These are phyloP conservation scores for Cucurbita ficifolia DNA, from an alignment of 306 rosid species.

Conservation along the genomic window DNA sequence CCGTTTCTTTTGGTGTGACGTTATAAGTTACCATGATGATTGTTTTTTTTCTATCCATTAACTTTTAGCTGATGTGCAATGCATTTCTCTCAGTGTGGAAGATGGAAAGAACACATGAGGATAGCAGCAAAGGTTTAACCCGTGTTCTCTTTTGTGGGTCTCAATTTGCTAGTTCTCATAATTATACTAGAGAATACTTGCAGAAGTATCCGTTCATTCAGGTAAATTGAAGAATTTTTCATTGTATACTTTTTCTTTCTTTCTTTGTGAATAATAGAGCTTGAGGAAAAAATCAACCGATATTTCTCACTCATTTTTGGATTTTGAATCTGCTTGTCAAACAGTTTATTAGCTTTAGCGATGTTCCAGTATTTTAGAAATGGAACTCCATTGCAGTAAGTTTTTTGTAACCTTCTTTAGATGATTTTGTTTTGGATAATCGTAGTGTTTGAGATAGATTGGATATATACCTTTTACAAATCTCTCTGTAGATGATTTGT, in stretches of 20 bases:
- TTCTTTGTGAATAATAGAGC: background rate
- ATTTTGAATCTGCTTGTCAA: background rate
- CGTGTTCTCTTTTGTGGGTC: slow-evolving; percentile 69
- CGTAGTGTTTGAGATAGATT: background rate
- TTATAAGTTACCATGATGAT: background rate
- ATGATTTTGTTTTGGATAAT: background rate
- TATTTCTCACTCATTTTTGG: background rate
- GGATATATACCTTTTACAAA: background rate
- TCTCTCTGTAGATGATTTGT: background rate
- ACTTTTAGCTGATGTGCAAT: background rate
- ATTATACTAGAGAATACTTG: slow-evolving; percentile 49
- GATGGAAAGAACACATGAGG: slow-evolving; percentile 12
- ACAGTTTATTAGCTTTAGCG: background rate
- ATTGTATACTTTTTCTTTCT: background rate
- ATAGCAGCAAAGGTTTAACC: slow-evolving; percentile 18
- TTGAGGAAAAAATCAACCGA: background rate
- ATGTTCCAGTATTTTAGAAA: background rate
- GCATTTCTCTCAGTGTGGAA: slow-evolving; percentile 10
- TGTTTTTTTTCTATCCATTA: background rate
- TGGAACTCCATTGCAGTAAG: background rate
- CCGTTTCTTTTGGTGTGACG: background rate
- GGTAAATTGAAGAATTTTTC: slow-evolving; percentile 19
- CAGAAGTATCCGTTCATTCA: slow-evolving; percentile 38
- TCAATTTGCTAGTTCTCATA: slow-evolving; percentile 45
- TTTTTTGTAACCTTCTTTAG: background rate